Evolutionary conservation across 1,139 yeast species (phyloP).

Genomic region (Trichomonascaceae sp.): DNA sequence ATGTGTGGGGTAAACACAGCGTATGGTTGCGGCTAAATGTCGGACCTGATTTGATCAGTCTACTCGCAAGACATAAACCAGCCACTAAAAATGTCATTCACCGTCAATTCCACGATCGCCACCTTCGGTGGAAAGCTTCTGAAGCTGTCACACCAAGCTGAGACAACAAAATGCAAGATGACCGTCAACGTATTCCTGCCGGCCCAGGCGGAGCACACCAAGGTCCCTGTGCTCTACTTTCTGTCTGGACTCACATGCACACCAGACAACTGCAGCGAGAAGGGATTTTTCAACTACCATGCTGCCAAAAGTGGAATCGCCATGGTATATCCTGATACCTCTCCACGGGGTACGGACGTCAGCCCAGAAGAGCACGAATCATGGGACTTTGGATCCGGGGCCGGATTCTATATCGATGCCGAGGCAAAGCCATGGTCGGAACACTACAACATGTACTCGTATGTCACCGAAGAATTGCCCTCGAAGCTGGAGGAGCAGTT

Average conservation of each 20-base stretch:
- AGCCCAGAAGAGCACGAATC: constrained; percentile 63
- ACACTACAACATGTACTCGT: constrained; percentile 78
- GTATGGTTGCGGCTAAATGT: no score
- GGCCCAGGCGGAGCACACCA: constrained; percentile 30
- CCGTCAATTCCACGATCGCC: constrained; percentile 30
- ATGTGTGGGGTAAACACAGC: no score
- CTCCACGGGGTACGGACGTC: constrained; percentile 83
- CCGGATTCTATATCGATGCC: constrained; percentile 88
- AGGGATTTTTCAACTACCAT: constrained; percentile 75
- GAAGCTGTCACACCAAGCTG: constrained; percentile 65
- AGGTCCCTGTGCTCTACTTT: constrained; percentile 62
- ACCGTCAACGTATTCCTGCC: constrained; percentile 77
- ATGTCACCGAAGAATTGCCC: constrained; percentile 66
- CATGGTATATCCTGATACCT: constrained; percentile 87
- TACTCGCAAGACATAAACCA: no score
- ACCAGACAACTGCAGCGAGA: constrained; percentile 89
- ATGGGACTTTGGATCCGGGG: constrained; percentile 91
- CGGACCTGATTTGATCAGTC: no score
- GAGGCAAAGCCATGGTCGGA: constrained; percentile 55
- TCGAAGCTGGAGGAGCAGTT: constrained; percentile 32
- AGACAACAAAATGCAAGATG: constrained; percentile 57
- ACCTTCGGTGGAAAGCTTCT: constrained; percentile 66
- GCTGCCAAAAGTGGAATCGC: constrained; percentile 80
- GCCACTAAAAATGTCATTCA: constrained; percentile 8
- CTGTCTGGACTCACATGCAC: constrained; percentile 89